These are phyloP conservation scores for Marchantia polymorpha DNA, from an alignment of 225 moss, liverwort and hornwort species.

Conservation along the genomic window DNA sequence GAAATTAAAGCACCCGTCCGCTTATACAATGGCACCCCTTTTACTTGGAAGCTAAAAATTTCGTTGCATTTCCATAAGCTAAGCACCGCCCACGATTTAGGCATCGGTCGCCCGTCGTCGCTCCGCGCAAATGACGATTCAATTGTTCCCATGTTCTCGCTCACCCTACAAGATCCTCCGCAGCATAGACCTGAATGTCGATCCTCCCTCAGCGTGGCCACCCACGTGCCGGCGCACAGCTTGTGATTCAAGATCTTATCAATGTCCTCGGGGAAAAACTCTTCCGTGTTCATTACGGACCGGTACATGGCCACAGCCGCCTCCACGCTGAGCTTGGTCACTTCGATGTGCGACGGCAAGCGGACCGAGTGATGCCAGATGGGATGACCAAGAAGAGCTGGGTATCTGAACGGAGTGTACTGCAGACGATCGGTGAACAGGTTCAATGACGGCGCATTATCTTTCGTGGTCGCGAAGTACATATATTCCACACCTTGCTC, in stretches of 20 bases:
- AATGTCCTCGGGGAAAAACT: conserved; percentile 93
- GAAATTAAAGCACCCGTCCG: conserved; percentile 61
- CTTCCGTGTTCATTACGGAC: conserved; percentile 66
- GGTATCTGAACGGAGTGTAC: conserved; percentile 67
- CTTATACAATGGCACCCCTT: conserved; percentile 62
- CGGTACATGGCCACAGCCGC: conserved; percentile 64
- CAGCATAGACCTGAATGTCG: conserved; percentile 37
- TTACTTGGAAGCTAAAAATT: conserved; percentile 75
- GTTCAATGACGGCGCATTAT: conserved; percentile 64
- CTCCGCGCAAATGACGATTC: conserved; percentile 34
- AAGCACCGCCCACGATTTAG: conserved; percentile 74
- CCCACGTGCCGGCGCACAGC: conserved; percentile 96
- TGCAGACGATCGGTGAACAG: conserved; percentile 71
- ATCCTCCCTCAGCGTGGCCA: conserved; percentile 56
- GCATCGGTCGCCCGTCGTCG: conserved; percentile 26
- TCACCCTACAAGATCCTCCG: conserved; percentile 41
- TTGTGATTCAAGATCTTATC: conserved; percentile 65
- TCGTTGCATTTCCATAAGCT: conserved; percentile 97
- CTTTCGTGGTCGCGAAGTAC: conserved; percentile 83
- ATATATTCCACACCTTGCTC: conserved; percentile 68
- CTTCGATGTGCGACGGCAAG: conserved; percentile 47
- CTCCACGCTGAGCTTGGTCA: conserved; percentile 60
- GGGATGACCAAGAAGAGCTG: conserved; percentile 76
- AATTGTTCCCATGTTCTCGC: conserved; percentile 34
- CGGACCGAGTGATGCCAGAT: conserved; percentile 68